phyloP scores from a whole-genome alignment of 305 asterid genomes.

The Fraxinus albicans region DNA sequence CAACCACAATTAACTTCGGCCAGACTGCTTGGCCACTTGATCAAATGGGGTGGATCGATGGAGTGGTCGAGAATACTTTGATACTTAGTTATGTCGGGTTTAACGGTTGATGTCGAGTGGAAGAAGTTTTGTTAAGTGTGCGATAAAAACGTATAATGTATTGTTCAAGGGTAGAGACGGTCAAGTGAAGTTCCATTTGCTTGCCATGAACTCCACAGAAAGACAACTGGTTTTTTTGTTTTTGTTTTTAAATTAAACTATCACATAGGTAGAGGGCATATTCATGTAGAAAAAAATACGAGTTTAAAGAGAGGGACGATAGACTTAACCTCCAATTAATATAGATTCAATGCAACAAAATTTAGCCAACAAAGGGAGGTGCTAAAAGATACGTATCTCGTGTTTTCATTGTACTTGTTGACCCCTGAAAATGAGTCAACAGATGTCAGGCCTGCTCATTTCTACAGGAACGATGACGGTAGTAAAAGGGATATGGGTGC shows the following conservation, averaged over 20 bases:
- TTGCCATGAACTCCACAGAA: background rate
- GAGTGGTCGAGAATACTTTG: background rate
- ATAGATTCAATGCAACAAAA: background rate
- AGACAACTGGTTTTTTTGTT: background rate
- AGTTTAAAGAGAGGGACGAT: background rate
- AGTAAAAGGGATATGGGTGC: too few relatives aligned
- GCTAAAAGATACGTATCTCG: background rate
- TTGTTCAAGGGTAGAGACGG: background rate
- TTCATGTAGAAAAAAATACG: background rate
- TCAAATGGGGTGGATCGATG: background rate
- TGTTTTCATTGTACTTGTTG: background rate
- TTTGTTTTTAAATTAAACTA: background rate
- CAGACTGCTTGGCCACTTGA: background rate
- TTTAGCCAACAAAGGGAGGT: background rate
- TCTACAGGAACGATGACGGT: too few relatives aligned
- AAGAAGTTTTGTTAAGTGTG: background rate
- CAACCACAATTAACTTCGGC: background rate
- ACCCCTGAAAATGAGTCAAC: too few relatives aligned
- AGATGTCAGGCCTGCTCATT: too few relatives aligned
- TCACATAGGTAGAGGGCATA: background rate
- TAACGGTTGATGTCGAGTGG: background rate
- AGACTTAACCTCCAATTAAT: background rate
- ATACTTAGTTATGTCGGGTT: background rate
- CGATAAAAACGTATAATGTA: background rate
- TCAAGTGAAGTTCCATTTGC: too few relatives aligned